Base-by-base conservation (phyloP, 352 stramenopile species). In the Globisporangium uncinulatum region DNA sequence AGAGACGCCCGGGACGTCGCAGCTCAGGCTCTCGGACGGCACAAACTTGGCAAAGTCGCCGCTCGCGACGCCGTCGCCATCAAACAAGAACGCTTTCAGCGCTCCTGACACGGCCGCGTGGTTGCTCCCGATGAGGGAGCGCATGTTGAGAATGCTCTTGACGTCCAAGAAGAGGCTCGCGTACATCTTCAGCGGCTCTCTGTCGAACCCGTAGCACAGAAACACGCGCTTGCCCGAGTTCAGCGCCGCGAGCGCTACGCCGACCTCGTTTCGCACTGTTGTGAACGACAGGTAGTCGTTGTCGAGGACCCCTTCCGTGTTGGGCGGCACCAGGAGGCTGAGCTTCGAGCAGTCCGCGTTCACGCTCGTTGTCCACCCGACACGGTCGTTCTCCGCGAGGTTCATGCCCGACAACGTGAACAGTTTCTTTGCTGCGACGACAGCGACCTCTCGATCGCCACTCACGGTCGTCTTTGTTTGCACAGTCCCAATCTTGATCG, bases 11-110 rank as follows among this genome's bases (percentile, higher is more conserved):
- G 67, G 67, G 0, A 34, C 42, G 5, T 64, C 65, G 48, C 79
- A 89, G 43, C 76, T 71, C 10, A 34, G 49, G 8, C 43, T 62
- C 2, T 55, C 48, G 4, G 43, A 56, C 1, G 71, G 43, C 11
- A 89, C 76, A 63, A 89, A 87, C 48, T 89, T 89, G 9, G 69
- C 76, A 43, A 74, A 78, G 51, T 89, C 77, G 0, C 79, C 79
- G 0, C 63, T 84, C 0, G 54, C 59, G 0, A 87, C 77, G 0
- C 79, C 79, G 24, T 87, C 75, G 24, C 79, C 79, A 36, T 82
- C 65, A 48, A 89, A 89, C 11, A 86, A 31, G 61, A 89, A 86
- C 2, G 76, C 77, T 46, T 89, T 87, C 14, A 73, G 48, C 17
- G 72, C 65, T 3, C 73, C 73, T 0, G 75, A 54, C 2, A 89